Base-by-base conservation (phyloP, 768 basidiomycete species). In the Candolleomyces efflorescens region DNA sequence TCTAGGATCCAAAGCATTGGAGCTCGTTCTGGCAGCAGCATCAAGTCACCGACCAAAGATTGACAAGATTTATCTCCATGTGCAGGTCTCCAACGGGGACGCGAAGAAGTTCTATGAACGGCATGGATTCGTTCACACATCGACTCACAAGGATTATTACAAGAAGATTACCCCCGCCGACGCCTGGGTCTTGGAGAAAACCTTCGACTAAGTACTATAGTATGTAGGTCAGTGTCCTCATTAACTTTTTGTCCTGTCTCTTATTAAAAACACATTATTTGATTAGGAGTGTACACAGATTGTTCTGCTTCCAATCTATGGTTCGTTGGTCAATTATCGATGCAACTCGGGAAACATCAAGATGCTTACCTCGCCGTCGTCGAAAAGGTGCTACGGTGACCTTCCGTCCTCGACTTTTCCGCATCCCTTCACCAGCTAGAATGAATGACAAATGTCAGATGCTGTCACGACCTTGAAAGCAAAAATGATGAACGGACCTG, bases 81-180 rank as follows among this genome's bases (percentile, higher is more conserved):
- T 95, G 2, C 93, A 95, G 66, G 77, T 85, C n/a, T 89, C 87
- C 39, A 95, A 94, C 65, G 71, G 71, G 32, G 82, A 79, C 15
- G 92, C 90, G 23, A 92, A 87, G 73, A 75, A 71, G 55, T 94
- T 94, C 71, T 95, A 94, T 69, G 89, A 92, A 72, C 78, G 79
- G 45, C 86, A 93, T 64, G 93, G 89, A 7, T 95, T 95, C 76
- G 75, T 71, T 55, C 85, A 90, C 70, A 75, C 81, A 20, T 80
- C 78, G 20, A 61, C 88, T 27, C 82, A 88, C 54, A 75, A 87
- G 65, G 79, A 83, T 60, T 95, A 95, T 73, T 95, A 95, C 82
- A 93, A 92, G 73, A 94, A 92, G 70, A 90, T 95, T 57, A 76
- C 72, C 26, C 93, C 93, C 23, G 83, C 82, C 61, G 89, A 88